Base-by-base conservation (phyloP, 139 green algal genomes). In the Picochlorum sp. region DNA sequence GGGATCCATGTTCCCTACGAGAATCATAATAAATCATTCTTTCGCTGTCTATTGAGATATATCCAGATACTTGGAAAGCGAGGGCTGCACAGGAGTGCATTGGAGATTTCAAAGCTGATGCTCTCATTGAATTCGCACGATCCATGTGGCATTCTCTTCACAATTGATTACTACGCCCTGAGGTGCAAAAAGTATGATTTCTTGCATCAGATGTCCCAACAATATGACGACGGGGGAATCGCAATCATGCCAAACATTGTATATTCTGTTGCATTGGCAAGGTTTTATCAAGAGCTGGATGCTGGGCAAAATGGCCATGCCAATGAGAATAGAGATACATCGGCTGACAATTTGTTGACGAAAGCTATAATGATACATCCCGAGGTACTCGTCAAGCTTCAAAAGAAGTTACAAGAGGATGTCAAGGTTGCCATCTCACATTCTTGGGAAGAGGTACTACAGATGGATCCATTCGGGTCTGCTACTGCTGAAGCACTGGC, bases 31-130 rank as follows among this genome's bases (percentile, higher is more conserved):
- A 50, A 70, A n/a, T 65, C 74, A 2, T 66, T 97, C n/a, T 97
- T 96, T 69, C 47, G 78, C 24, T 85, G 87, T 18, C 79, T 97
- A 14, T 96, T 93, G 45, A 69, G 84, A 18, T 82, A 84, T 62
- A 65, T 80, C 57, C 84, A 95, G 82, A 65, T 68, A 1, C 74
- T 95, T 26, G 86, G 76, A 52, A 85, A 90, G 1, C 74, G 82
- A 15, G 87, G 91, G 41, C 74, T 86, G 62, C 85, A 92, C 69
- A 56, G 75, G 26, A 90, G 89, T 9, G 87, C 91, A 5, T 84
- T 97, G 2, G 90, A 97, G 80, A 74, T 76, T 20, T 85, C 74
- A 72, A 97, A 97, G 81, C 79, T 97, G 77, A 73, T 96, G 65
- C 78, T 97, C 66, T 69, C 74, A 13, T 69, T 97, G 47, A 82